phyloP scores from a whole-genome alignment of 768 basidiomycete species.

The Tephrocybe sp. region DNA sequence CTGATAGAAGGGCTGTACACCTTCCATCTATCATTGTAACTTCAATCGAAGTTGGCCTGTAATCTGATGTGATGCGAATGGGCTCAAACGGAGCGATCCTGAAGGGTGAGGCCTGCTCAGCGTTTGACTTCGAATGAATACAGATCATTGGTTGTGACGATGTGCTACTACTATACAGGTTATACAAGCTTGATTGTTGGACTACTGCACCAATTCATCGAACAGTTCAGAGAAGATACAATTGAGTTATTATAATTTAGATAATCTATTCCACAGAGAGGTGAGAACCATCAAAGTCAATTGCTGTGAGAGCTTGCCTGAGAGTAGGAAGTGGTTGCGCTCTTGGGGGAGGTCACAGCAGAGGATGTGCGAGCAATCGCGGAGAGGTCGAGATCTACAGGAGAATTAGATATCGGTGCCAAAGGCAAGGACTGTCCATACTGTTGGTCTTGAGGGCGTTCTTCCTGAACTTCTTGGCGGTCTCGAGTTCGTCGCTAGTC shows the following conservation, averaged over 20 bases:
- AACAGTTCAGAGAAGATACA: neutral
- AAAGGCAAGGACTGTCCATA: conserved; percentile 22
- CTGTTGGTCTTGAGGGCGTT: conserved; percentile 65
- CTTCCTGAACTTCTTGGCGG: conserved; percentile 69
- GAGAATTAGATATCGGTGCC: conserved; percentile 3
- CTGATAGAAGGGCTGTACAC: no score
- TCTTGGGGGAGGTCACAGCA: conserved; percentile 55
- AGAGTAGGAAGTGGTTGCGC: conserved; percentile 13
- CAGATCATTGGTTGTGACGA: neutral
- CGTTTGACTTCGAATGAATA: no score
- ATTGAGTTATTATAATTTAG: neutral
- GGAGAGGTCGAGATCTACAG: conserved; percentile 56
- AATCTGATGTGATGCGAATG: no score
- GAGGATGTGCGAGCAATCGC: conserved; percentile 83
- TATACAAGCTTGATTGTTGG: neutral
- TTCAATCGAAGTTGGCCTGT: no score
- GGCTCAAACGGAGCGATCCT: no score
- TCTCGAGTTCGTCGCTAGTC: conserved; percentile 64
- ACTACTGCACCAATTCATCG: neutral
- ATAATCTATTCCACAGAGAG: neutral
- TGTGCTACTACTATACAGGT: neutral
- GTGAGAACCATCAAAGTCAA: neutral
- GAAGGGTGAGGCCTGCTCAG: no score
- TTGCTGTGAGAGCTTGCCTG: neutral
- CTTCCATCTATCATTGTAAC: no score